Evolutionary conservation across 495 filamentous ascomycete genomes (phyloP).

Genomic region (Cercophora samala): DNA sequence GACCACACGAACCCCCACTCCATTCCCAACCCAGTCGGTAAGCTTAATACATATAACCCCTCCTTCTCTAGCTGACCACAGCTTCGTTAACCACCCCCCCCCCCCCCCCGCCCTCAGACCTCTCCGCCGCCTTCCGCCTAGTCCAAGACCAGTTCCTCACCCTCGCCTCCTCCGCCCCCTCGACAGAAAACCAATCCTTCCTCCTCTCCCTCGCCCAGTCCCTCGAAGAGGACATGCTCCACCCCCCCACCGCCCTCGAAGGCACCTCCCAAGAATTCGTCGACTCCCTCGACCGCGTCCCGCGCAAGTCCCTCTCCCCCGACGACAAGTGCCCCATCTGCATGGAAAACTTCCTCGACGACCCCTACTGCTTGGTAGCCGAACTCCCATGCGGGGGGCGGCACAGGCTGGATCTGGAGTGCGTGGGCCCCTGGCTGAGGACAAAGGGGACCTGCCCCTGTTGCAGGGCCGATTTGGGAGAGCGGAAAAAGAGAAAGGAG

Average conservation of each 20-base stretch:
- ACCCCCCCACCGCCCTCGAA: conserved; percentile 63
- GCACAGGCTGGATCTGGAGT: conserved; percentile 90
- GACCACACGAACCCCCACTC: conserved; percentile 58
- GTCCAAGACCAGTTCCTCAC: conserved; percentile 49
- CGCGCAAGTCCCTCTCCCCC: conserved; percentile 61
- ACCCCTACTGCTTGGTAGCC: conserved; percentile 77
- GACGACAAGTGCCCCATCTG: conserved; percentile 84
- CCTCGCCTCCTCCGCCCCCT: conserved; percentile 46
- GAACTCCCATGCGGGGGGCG: conserved; percentile 76
- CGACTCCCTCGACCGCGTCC: conserved; percentile 76
- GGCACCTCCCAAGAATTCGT: conserved; percentile 80
- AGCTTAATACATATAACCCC: too few species aligned
- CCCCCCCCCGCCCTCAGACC: too few species aligned
- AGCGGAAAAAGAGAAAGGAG: conserved; percentile 60
- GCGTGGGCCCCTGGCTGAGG: conserved; percentile 87
- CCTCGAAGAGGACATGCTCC: conserved; percentile 60
- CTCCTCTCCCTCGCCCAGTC: conserved; percentile 59
- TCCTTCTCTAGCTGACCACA: too few species aligned
- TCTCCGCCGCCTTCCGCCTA: conserved; percentile 58
- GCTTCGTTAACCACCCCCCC: too few species aligned
- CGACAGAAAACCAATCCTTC: conserved; percentile 58
- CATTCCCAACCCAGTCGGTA: conserved; percentile 66
- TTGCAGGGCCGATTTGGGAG: conserved; percentile 74
- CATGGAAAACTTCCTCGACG: conserved; percentile 75
- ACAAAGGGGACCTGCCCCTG: conserved; percentile 87